Percentiles rank a stretch among this genome's conserved stretches.
Evolutionary conservation across 192 early-diverging fungal species (phyloP).

Genomic region (Phlyctochytrium bullatum): DNA sequence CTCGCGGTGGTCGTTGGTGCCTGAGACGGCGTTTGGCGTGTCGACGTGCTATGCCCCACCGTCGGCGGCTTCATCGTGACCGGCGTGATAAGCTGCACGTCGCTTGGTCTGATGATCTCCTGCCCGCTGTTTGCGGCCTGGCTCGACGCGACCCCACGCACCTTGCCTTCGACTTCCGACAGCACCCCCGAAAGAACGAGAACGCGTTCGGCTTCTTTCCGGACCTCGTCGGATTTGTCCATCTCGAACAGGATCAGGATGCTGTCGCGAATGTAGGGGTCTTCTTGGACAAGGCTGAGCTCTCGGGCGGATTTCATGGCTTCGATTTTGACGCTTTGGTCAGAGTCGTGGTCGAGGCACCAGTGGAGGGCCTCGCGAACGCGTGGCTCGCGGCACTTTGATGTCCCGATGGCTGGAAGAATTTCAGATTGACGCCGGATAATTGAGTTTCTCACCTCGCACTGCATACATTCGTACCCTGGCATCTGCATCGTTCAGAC

Average conservation of each 20-base stretch:
- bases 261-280: constrained; percentile 32
- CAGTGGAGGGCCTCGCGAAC: constrained; percentile 43
- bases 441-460: constrained; percentile 36
- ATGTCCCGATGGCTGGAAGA: constrained; percentile 34
- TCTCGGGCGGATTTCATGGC: constrained; percentile 38
- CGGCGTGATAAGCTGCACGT: background rate
- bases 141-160: background rate
- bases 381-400: constrained; percentile 37
- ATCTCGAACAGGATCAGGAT: constrained; percentile 37
- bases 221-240: constrained; percentile 35
- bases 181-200: constrained; percentile 31
- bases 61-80: background rate
- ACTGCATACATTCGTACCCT: constrained; percentile 46
- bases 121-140: background rate
- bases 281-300: constrained; percentile 33
- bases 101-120: background rate
- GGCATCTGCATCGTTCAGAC: constrained; percentile 38
- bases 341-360: constrained; percentile 39
- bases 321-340: constrained; percentile 42
- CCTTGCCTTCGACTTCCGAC: constrained; percentile 8
- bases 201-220: constrained; percentile 41
- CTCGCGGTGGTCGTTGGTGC: background rate
- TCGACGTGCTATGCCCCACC: background rate
- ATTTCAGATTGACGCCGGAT: background rate
- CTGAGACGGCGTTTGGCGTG: background rate